Conservation (phyloP, 208 protist species). For the Crithidia fasciculata region DNA sequence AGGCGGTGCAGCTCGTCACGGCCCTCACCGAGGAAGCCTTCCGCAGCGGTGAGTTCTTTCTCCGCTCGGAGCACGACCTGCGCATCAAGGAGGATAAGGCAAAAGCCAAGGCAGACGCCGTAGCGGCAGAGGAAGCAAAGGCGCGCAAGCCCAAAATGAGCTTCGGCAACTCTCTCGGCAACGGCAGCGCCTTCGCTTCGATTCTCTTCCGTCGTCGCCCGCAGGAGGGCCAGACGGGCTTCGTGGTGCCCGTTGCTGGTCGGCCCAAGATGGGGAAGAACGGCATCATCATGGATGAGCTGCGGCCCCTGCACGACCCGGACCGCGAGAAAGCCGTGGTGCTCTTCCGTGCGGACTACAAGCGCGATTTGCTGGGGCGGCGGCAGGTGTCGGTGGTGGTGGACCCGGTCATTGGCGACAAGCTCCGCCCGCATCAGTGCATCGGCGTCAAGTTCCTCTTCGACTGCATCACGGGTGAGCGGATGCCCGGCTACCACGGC, state of each 20-base stretch:
- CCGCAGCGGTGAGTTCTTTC: constrained; percentile 90
- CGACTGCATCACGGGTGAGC: constrained; percentile 90
- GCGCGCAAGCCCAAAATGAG: constrained; percentile 69
- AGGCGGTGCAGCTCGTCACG: constrained; percentile 78
- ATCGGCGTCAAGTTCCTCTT: constrained; percentile 93
- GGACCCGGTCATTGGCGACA: constrained; percentile 91
- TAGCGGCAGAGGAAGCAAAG: constrained; percentile 51
- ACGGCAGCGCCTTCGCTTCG: constrained; percentile 48
- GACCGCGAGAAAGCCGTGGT: constrained; percentile 81
- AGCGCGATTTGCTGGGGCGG: constrained; percentile 80
- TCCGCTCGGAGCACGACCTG: constrained; percentile 81
- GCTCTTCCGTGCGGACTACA: constrained; percentile 92
- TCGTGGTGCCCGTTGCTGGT: constrained; percentile 79
- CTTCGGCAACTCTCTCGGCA: constrained; percentile 57
- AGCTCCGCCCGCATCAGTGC: constrained; percentile 90
- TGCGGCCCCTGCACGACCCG: constrained; percentile 80
- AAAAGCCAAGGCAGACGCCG: constrained; percentile 73
- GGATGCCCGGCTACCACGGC: constrained; percentile 90
- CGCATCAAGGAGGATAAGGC: constrained; percentile 82
- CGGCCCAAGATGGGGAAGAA: constrained; percentile 73
- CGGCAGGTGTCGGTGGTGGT: constrained; percentile 91
- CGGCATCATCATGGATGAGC: constrained; percentile 60
- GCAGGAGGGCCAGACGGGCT: constrained; percentile 71
- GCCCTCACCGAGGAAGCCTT: constrained; percentile 85
- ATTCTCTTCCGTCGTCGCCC: constrained; percentile 73